Conservation (phyloP, 768 basidiomycete species). For the Candolleomyces aberdarensis region DNA sequence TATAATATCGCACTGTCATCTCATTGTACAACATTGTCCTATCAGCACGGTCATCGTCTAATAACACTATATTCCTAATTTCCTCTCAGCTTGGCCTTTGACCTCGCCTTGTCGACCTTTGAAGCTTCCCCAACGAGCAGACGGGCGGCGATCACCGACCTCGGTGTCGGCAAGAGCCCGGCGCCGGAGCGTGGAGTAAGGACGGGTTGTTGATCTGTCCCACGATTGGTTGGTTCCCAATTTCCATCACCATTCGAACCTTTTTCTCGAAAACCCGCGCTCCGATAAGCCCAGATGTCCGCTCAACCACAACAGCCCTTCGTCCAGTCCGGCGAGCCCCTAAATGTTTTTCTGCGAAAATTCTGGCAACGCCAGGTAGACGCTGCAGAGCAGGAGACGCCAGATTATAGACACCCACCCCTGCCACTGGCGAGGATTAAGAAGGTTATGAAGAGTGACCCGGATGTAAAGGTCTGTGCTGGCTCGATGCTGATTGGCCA, state of each 20-base stretch:
- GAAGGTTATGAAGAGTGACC: conserved; percentile 99
- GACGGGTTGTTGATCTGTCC: conserved; percentile 3
- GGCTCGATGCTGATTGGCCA: conserved; percentile 8
- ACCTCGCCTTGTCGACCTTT: not conserved
- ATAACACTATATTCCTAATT: not conserved
- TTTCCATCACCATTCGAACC: not conserved
- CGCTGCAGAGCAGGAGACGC: conserved; percentile 82
- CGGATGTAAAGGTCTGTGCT: conserved; percentile 82
- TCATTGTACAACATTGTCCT: not conserved
- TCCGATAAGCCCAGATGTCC: conserved; percentile 5
- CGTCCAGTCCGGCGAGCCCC: conserved; percentile 81
- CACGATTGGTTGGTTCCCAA: conserved; percentile 6
- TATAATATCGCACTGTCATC: not conserved
- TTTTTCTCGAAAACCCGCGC: not conserved
- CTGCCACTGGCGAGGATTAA: conserved; percentile 94
- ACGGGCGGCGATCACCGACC: no score
- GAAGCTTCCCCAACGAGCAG: no score
- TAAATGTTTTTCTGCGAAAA: conserved; percentile 78
- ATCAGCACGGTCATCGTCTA: not conserved
- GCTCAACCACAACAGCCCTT: conserved; percentile 42
- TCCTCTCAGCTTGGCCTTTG: not conserved
- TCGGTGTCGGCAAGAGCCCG: no score
- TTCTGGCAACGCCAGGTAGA: conserved; percentile 93
- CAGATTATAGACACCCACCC: conserved; percentile 84
- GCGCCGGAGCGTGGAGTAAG: not conserved